These are phyloP conservation scores for Aspergillus intermedius DNA, from an alignment of 2,329 filamentous ascomycete species.

Conservation along the genomic window DNA sequence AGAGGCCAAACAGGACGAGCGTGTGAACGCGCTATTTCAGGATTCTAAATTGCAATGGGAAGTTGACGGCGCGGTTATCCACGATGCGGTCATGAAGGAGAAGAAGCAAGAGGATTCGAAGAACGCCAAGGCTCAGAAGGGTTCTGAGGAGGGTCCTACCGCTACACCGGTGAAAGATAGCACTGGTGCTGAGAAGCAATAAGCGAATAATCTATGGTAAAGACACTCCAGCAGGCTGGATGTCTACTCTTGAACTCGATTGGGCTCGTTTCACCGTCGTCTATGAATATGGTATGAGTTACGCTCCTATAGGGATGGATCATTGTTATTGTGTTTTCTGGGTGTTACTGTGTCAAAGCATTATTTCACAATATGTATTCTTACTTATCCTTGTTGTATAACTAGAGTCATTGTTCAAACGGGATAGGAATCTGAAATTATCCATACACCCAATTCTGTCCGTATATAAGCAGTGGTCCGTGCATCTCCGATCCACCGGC, in stretches of 20 bases:
- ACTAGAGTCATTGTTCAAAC: too few species aligned
- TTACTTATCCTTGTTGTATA: not conserved
- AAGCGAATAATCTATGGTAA: not conserved
- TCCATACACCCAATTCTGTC: not conserved
- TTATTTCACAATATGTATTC: not conserved
- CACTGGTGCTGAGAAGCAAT: slow-evolving; percentile 2
- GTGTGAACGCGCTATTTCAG: slow-evolving; percentile 73
- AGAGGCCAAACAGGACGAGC: slow-evolving; percentile 64
- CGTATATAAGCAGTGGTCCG: slow-evolving; percentile 28
- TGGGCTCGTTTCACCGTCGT: not conserved
- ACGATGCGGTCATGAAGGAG: slow-evolving; percentile 58
- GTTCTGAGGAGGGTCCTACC: slow-evolving; percentile 16
- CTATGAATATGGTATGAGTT: not conserved
- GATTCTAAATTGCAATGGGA: slow-evolving; percentile 77
- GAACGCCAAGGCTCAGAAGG: slow-evolving; percentile 12
- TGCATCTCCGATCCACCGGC: slow-evolving; percentile 15
- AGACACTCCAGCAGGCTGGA: not conserved
- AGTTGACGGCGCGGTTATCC: slow-evolving; percentile 75
- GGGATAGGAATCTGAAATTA: too few species aligned
- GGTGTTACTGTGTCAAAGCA: too few species aligned
- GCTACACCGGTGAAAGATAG: slow-evolving; percentile 10
- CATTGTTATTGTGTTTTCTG: too few species aligned
- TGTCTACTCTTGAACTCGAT: not conserved
- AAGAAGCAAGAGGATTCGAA: slow-evolving; percentile 31
- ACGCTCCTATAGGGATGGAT: not conserved